Base-by-base conservation (phyloP, 2,329 filamentous ascomycete species). In the Microcera coccophila region DNA sequence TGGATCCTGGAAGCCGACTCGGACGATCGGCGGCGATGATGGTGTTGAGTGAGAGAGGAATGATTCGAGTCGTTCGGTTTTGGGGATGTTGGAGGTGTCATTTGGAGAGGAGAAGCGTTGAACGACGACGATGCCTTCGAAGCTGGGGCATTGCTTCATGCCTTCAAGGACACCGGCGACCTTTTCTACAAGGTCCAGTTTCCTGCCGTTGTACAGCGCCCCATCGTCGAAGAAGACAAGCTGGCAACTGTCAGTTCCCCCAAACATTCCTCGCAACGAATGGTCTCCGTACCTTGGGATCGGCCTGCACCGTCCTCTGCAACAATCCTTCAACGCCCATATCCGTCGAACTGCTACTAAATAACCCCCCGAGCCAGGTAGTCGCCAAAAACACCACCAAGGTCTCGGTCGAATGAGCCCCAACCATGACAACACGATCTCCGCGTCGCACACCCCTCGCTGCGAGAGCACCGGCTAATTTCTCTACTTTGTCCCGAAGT, bases 181-280 rank as follows among this genome's bases (percentile, higher is more conserved):
- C 68, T 93, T 93, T 1, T 71, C 64, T 4, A 84, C 72, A 29
- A 94, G 69, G 56, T 93, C 86, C 18, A 85, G 71, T 1, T 71
- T 78, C 63, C 86, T 87, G 35, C 86, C 86, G 53, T 91, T 91
- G 54, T 94, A 94, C 3, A 91, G 67, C 0, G 87, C 78, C 28
- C 75, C 81, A 55, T 93, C 88, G 54, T 95, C 89, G 58, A 91
- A 82, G 60, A 94, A 93, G n/a, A 95, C 72, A 60, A 80, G 87
- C 63, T 78, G 28, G 4, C 3, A 7, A 15, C 3, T 2, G 34
- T 53, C 29, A 54, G 49, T 17, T 21, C 11, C 2, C 1, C 11
- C 11, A 4, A 4, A 21, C 15, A 21, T n/a, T 4, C n/a, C 28
- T 11, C 8, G 7, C 5, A 12, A 31, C 21, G 3, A 29, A 32